Percentiles rank a stretch among this genome's conserved stretches.
Evolutionary conservation across 2,329 filamentous ascomycete genomes (phyloP).

Genomic region (Fusarium sp.): DNA sequence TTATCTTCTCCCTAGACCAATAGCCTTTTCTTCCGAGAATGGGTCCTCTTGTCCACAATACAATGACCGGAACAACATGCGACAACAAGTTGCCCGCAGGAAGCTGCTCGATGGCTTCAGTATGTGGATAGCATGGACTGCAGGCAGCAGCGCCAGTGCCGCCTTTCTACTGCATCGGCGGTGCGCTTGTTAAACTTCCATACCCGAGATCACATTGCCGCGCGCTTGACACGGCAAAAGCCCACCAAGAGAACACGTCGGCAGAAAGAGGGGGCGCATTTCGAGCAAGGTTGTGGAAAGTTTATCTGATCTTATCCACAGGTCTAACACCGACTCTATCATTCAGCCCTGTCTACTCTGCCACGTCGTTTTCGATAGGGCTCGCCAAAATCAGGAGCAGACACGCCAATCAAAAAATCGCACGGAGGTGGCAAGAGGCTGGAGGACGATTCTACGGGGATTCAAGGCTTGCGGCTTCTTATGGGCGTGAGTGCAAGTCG

Average conservation of each 20-base stretch:
- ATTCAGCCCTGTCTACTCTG: not conserved
- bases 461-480: not conserved
- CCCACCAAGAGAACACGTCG: not conserved
- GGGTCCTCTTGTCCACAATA: not conserved
- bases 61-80: not conserved
- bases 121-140: not conserved
- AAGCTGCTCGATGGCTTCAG: not conserved
- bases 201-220: not conserved
- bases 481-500: accelerated
- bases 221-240: not conserved
- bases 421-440: not conserved
- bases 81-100: not conserved
- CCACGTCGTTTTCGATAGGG: not conserved
- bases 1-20: not conserved
- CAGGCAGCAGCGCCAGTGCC: not conserved
- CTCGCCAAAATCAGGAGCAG: not conserved
- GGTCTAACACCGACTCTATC: not conserved
- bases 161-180: not conserved
- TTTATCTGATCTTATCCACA: not conserved
- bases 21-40: not conserved
- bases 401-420: not conserved
- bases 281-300: not conserved
- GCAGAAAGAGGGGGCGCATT: not conserved
- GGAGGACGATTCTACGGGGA: not conserved
- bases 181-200: not conserved